Base-by-base conservation (phyloP, 176 grass and related monocot species). In the Bolboschoenus planiculmis region DNA sequence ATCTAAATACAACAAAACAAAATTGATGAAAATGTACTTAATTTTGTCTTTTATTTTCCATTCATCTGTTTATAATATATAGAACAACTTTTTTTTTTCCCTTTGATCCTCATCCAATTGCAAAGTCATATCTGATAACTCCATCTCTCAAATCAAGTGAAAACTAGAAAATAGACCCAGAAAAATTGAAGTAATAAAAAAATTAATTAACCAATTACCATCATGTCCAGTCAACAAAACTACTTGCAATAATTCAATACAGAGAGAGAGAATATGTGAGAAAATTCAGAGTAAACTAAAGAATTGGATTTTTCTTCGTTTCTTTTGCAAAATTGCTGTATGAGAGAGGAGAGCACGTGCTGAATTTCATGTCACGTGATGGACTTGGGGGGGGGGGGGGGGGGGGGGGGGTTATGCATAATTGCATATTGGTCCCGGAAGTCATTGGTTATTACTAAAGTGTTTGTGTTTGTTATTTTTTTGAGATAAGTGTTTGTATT, bases 131-230 rank as follows among this genome's bases (percentile, higher is more conserved):
- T 34, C 29, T 29, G 10, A 34, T 16, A 63, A 0, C 13, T 55
- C 51, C 51, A 18, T 5, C 51, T 11, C 51, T 55, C 16, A 63
- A 62, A 63, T 11, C 27, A 1, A 23, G 66, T 71, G 36, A 71
- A 74, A 24, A 24, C 11, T 48, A 15, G n/a, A 74, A 74, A 74
- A 42, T 3, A 23, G 11, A 42, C 2, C 42, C 70, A 74, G 70
- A 74, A 1, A 74, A 47, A 47, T 48, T 74, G 1, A 21, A 66
- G 62, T 14, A 66, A 65, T 66, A 20, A 66, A 36, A n/a, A n/a
- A n/a, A n/a, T n/a, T n/a, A n/a, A n/a, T 66, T 36, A 66, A 66
- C 31, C 31, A 64, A 65, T 65, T 64, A 64, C 30, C n/a, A 71
- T 43, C 43, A 18, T 71, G 20, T 71, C 7, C 37, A 36, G 10